Evolutionary conservation across 345 rosid species (phyloP).

Genomic region (rapeseed (Brassica napus)): Da-Ae NC_063434.1:4210001-4210500

Average conservation of each 20-base stretch:
- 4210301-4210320: neutral
- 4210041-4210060: too few species aligned
- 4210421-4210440: neutral
- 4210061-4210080: too few species aligned
- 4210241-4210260: neutral
- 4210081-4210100: too few species aligned
- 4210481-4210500: constrained; percentile 27
- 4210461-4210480: constrained; percentile 31
- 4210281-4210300: neutral
- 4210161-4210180: neutral
- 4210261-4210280: neutral
- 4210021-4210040: too few species aligned
- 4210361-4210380: neutral
- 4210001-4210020: too few species aligned
- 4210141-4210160: neutral
- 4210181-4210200: neutral
- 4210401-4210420: neutral
- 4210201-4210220: neutral
- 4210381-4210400: neutral
- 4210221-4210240: neutral
- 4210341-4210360: neutral
- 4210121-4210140: neutral
- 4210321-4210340: too few species aligned
- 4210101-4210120: neutral
- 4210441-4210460: neutral